Evolutionary conservation across 2,329 filamentous ascomycete species (phyloP).

Genomic region (Zymoseptoria ardabiliae): DNA sequence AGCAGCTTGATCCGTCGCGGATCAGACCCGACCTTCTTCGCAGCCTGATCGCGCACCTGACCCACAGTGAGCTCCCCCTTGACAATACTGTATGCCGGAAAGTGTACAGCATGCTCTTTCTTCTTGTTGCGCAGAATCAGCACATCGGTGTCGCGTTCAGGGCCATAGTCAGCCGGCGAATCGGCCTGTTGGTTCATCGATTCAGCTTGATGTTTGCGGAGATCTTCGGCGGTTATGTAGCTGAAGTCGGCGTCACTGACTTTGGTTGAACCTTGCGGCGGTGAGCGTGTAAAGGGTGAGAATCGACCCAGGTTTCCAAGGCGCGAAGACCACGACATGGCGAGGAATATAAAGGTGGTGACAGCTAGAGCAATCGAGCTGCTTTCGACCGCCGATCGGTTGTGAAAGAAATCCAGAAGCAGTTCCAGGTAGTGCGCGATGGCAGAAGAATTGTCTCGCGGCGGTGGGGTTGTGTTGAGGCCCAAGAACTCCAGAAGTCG

Average conservation of each 20-base stretch:
- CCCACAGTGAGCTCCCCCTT: conserved; percentile 62
- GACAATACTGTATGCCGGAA: conserved; percentile 67
- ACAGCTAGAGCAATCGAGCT: conserved; percentile 27
- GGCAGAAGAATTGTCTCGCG: neutral
- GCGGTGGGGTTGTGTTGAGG: neutral
- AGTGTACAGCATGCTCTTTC: conserved; percentile 60
- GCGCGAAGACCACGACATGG: conserved; percentile 43
- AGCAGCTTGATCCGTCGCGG: conserved; percentile 56
- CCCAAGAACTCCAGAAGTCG: conserved; percentile 7
- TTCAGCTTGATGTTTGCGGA: conserved; percentile 38
- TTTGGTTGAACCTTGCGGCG: conserved; percentile 39
- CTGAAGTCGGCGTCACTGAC: conserved; percentile 71
- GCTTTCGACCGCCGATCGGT: conserved; percentile 25
- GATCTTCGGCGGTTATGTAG: conserved; percentile 74
- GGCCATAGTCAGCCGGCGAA: conserved; percentile 35
- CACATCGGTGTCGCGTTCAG: conserved; percentile 57
- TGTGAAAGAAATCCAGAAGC: conserved; percentile 20
- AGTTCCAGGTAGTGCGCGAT: conserved; percentile 1
- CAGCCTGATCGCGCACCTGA: conserved; percentile 61
- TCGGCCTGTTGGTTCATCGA: conserved; percentile 16
- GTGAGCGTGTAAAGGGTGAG: conserved; percentile 42
- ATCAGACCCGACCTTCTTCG: conserved; percentile 58
- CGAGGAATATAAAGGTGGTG: conserved; percentile 32
- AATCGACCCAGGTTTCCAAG: conserved; percentile 40
- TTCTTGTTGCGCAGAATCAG: conserved; percentile 62